Conservation (phyloP, 1,284 basidiomycete species). For the Laetiporus sulphureus region DNA sequence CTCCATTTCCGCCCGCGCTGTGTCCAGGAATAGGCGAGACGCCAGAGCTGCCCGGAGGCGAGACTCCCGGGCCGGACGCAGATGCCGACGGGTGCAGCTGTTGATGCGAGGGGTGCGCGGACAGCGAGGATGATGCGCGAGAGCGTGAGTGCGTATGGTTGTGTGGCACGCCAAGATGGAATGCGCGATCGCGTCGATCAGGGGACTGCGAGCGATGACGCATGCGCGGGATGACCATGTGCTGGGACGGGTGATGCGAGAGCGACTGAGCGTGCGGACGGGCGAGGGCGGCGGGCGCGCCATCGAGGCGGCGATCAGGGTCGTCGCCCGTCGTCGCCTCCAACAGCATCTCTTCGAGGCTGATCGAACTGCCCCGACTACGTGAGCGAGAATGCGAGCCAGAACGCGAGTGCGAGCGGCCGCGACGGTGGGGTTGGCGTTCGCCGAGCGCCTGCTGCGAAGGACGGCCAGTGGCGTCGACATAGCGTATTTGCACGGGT, state of each 20-base stretch:
- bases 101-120: constrained; percentile 2
- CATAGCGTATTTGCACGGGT: constrained; percentile 18
- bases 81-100: constrained; percentile 19
- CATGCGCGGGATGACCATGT: constrained; percentile 15
- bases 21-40: constrained; percentile 9
- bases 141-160: constrained; percentile 13
- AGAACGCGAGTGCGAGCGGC: constrained; percentile 20
- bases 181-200: constrained; percentile 17
- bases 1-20: constrained; percentile 1
- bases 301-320: constrained; percentile 10
- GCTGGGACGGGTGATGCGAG: constrained; percentile 16
- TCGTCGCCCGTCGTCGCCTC: constrained; percentile 34
- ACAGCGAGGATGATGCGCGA: constrained; percentile 14
- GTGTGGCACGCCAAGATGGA: constrained; percentile 15
- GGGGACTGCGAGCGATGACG: constrained; percentile 21
- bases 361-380: constrained; percentile 27
- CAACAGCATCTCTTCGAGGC: constrained; percentile 58
- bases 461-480: constrained; percentile 14
- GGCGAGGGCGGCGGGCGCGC: constrained; percentile 11
- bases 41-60: constrained; percentile 7
- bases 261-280: constrained; percentile 11
- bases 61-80: constrained; percentile 8
- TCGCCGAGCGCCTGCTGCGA: constrained; percentile 13
- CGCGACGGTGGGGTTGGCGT: constrained; percentile 15
- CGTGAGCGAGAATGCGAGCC: constrained; percentile 23